Evolutionary conservation across 2,329 filamentous ascomycete species (phyloP).

Genomic region (Alternaria brassicicola): DNA sequence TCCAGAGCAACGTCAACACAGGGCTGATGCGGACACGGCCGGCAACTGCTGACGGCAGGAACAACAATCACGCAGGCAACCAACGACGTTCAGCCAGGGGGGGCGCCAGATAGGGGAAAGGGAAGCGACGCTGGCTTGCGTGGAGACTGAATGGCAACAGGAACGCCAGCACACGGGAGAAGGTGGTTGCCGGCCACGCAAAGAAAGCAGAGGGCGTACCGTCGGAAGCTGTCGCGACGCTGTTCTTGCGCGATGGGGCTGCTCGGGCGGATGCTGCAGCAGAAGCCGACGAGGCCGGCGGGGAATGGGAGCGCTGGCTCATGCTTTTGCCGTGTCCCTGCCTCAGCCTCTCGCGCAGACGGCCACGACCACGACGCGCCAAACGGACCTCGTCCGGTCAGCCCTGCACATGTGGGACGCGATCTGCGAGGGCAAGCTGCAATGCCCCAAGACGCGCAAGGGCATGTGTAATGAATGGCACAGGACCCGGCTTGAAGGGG

Average conservation of each 20-base stretch:
- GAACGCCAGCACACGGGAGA: background rate
- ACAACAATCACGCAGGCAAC: slow-evolving; percentile 23
- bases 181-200: background rate
- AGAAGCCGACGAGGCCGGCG: slow-evolving; percentile 36
- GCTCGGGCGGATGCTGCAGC: slow-evolving; percentile 37
- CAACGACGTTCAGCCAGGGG: slow-evolving; percentile 19
- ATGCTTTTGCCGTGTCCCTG: slow-evolving; percentile 7
- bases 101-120: slow-evolving; percentile 13
- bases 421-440: background rate
- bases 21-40: slow-evolving; percentile 5
- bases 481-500: background rate
- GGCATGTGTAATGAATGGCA: background rate
- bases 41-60: slow-evolving; percentile 17
- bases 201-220: slow-evolving; percentile 28
- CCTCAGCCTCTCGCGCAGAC: slow-evolving; percentile 13
- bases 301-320: slow-evolving; percentile 18
- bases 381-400: slow-evolving; percentile 5
- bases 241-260: slow-evolving; percentile 41
- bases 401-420: background rate
- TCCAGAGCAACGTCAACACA: slow-evolving; percentile 3
- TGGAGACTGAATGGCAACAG: slow-evolving; percentile 3
- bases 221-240: slow-evolving; percentile 51
- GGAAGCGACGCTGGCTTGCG: background rate
- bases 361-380: slow-evolving; percentile 1
- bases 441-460: background rate